Conservation (phyloP, 1,284 basidiomycete genomes). For the Melampsora occidentalis region DNA sequence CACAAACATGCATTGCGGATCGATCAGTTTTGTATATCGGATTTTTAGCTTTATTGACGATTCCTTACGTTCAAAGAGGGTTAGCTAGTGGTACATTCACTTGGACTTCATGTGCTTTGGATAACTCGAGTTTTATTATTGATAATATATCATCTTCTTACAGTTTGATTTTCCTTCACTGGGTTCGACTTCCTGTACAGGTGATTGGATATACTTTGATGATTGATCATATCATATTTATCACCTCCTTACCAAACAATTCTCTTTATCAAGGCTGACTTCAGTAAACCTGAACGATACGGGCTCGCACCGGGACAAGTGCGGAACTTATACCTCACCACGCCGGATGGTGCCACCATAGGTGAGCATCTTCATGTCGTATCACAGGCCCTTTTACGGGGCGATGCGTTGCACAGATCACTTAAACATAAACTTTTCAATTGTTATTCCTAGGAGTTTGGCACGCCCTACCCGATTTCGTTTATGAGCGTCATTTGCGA, state of each 20-base stretch:
- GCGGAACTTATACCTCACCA: conserved; percentile 34
- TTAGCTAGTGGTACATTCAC: no score
- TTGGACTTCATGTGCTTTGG: no score
- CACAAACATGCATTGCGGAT: no score
- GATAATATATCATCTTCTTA: conserved; percentile 8
- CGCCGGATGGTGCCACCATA: conserved; percentile 36
- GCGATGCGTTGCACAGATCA: background rate
- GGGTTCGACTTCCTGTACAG: conserved; percentile 19
- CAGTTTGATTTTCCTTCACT: conserved; percentile 21
- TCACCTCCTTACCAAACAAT: background rate
- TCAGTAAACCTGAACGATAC: conserved; percentile 25
- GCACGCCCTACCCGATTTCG: conserved; percentile 34
- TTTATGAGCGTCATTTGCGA: conserved; percentile 26
- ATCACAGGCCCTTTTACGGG: no score
- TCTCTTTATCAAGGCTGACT: conserved; percentile 16
- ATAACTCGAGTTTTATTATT: background rate
- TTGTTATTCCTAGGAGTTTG: conserved; percentile 20
- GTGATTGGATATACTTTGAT: background rate
- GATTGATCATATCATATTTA: background rate
- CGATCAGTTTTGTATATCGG: no score
- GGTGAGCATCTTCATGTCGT: background rate
- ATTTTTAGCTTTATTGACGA: no score
- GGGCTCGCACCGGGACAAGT: conserved; percentile 27
- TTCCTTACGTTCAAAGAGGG: no score
- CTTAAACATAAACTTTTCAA: background rate